phyloP scores from a whole-genome alignment of 306 rosid genomes.

The Sphenostylis stenocarpa region DNA sequence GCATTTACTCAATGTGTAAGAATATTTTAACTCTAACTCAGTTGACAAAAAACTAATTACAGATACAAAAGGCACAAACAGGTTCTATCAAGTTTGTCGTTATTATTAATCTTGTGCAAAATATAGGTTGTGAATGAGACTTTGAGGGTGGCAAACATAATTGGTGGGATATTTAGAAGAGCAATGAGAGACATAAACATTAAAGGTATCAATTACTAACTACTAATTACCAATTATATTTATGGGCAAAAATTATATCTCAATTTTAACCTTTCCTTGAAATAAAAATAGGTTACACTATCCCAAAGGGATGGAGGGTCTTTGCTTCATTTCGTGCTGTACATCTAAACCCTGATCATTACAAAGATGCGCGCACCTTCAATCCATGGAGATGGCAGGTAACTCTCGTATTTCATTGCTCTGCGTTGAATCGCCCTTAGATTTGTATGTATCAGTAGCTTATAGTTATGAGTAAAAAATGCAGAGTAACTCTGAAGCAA shows the following conservation, averaged over 20 bases:
- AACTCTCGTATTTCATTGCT: not conserved
- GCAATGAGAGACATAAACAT: slow-evolving; percentile 69
- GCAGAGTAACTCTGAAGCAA: slow-evolving; percentile 58
- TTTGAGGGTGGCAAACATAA: slow-evolving; percentile 76
- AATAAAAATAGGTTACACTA: slow-evolving; percentile 62
- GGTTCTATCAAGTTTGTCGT: not conserved
- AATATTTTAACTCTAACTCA: not conserved
- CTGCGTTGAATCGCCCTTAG: not conserved
- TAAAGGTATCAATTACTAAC: slow-evolving; percentile 52
- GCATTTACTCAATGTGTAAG: slow-evolving; percentile 95
- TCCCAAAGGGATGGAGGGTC: slow-evolving; percentile 95
- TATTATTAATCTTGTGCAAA: not conserved
- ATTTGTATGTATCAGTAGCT: not conserved
- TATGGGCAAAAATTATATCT: not conserved
- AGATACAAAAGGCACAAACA: not conserved
- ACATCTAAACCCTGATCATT: slow-evolving; percentile 75
- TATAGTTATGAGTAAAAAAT: not conserved
- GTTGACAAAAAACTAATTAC: no score
- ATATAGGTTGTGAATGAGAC: slow-evolving; percentile 87
- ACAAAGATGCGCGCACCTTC: slow-evolving; percentile 85
- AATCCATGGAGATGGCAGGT: slow-evolving; percentile 99
- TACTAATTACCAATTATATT: not conserved
- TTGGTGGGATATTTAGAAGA: slow-evolving; percentile 86
- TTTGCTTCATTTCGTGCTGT: slow-evolving; percentile 94
- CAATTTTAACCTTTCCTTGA: not conserved